Evolutionary conservation across 2,329 filamentous ascomycete genomes (phyloP).

Genomic region (Exophiala calicioides): DNA sequence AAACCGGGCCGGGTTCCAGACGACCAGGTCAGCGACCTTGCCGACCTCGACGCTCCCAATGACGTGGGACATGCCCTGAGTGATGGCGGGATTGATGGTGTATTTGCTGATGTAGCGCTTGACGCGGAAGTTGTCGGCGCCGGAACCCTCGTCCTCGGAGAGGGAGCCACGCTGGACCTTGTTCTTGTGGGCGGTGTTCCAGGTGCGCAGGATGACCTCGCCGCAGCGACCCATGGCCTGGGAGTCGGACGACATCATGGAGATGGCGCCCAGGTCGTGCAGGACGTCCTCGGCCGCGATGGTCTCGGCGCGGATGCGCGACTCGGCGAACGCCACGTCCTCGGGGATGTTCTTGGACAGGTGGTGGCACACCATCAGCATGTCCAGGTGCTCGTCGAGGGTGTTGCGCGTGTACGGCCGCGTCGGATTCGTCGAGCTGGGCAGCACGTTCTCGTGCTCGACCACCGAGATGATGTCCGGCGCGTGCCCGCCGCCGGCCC

Average conservation of each 20-base stretch:
- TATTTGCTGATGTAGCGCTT: slow-evolving; percentile 95
- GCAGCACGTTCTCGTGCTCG: slow-evolving; percentile 82
- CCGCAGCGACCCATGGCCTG: slow-evolving; percentile 97
- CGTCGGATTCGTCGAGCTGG: slow-evolving; percentile 89
- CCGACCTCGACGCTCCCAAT: slow-evolving; percentile 86
- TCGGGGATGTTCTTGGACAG: slow-evolving; percentile 89
- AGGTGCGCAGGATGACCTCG: slow-evolving; percentile 88
- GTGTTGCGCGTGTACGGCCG: slow-evolving; percentile 89
- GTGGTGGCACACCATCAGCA: slow-evolving; percentile 98
- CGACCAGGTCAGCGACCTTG: slow-evolving; percentile 83
- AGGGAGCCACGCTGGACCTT: slow-evolving; percentile 78
- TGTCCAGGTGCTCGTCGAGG: slow-evolving; percentile 93
- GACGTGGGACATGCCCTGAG: slow-evolving; percentile 85
- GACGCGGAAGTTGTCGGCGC: slow-evolving; percentile 85
- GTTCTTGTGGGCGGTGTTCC: slow-evolving; percentile 98
- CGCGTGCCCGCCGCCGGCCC: slow-evolving; percentile 89
- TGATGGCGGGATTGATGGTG: slow-evolving; percentile 88
- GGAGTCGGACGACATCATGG: slow-evolving; percentile 95
- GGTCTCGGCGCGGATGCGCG: slow-evolving; percentile 89
- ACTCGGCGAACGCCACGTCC: slow-evolving; percentile 93
- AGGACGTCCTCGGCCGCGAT: slow-evolving; percentile 96
- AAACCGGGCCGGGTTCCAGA: slow-evolving; percentile 85
- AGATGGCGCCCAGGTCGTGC: slow-evolving; percentile 91
- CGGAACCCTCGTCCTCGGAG: slow-evolving; percentile 74
- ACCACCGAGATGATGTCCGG: slow-evolving; percentile 96